Evolutionary conservation across 441 rosid species (phyloP).

Genomic region (Iberis amara): DNA sequence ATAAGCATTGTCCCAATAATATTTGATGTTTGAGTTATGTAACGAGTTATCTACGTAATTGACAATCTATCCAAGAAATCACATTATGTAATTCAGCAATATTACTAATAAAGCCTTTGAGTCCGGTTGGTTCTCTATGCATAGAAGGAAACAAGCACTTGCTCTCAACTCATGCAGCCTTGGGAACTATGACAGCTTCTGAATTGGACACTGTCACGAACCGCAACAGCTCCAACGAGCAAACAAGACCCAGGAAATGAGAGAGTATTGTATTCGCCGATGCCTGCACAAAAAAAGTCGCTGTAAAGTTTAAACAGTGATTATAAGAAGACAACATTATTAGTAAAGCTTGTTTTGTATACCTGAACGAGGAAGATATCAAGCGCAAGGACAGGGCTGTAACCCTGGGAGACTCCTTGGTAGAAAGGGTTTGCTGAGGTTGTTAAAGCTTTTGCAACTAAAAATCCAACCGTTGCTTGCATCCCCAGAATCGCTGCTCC

Average conservation of each 20-base stretch:
- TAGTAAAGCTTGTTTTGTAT: neutral
- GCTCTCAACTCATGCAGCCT: slow-evolving; percentile 39
- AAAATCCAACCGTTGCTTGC: slow-evolving; percentile 87
- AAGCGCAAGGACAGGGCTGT: slow-evolving; percentile 77
- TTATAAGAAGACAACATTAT: no score
- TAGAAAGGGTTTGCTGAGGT: slow-evolving; percentile 76
- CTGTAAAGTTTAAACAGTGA: no score
- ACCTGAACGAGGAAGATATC: slow-evolving; percentile 98
- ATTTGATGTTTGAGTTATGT: no score
- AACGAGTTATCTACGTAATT: no score
- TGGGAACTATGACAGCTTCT: slow-evolving; percentile 44
- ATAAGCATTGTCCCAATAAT: no score
- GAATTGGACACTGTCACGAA: slow-evolving; percentile 71
- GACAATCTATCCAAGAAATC: no score
- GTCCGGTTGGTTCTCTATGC: no score
- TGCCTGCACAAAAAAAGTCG: slow-evolving; percentile 51
- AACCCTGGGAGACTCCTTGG: slow-evolving; percentile 78
- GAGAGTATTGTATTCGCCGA: slow-evolving; percentile 88
- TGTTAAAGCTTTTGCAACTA: slow-evolving; percentile 90
- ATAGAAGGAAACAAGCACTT: no score
- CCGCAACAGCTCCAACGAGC: slow-evolving; percentile 83
- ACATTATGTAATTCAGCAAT: no score
- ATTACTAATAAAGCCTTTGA: no score
- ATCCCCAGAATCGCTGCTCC: slow-evolving; percentile 92
- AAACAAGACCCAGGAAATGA: slow-evolving; percentile 85